A percentile compares a stretch with the other conserved stretches of the same genome.
Evolutionary conservation across 805 yeast genomes (phyloP).

Genomic region (Ogataea populi-albae): DNA sequence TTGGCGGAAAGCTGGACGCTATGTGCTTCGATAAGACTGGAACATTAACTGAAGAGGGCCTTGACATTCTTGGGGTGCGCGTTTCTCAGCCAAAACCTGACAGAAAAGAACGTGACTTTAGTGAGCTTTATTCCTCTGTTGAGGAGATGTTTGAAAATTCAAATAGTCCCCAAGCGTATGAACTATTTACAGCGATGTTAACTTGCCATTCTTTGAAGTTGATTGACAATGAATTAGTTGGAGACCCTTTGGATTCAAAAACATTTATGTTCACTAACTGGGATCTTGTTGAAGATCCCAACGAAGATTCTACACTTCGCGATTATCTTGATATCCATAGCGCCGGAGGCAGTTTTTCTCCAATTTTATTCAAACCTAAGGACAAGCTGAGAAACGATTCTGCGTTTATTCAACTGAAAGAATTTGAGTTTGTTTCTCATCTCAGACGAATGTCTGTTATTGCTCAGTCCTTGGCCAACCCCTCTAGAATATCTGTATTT

Average conservation of each 20-base stretch:
- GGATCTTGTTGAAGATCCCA: slow-evolving; percentile 67
- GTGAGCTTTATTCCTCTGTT: slow-evolving; percentile 17
- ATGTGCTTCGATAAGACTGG: slow-evolving; percentile 97
- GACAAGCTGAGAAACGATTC: slow-evolving; percentile 26
- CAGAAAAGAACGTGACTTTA: slow-evolving; percentile 29
- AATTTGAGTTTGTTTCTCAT: slow-evolving; percentile 81
- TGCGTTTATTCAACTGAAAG: slow-evolving; percentile 39
- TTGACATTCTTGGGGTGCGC: slow-evolving; percentile 69
- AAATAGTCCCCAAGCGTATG: slow-evolving; percentile 25
- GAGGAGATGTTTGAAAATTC: slow-evolving; percentile 16
- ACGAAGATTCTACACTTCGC: slow-evolving; percentile 28
- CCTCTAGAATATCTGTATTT: slow-evolving; percentile 40
- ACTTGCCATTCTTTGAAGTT: slow-evolving; percentile 85
- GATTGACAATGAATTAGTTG: slow-evolving; percentile 77
- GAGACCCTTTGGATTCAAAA: slow-evolving; percentile 90
- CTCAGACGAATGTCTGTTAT: slow-evolving; percentile 90
- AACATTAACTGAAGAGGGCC: slow-evolving; percentile 93
- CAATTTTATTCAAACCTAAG: slow-evolving; percentile 49
- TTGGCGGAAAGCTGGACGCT: slow-evolving; percentile 92
- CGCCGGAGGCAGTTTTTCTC: slow-evolving; percentile 40
- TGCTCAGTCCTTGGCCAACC: slow-evolving; percentile 44
- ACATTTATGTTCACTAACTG: slow-evolving; percentile 91
- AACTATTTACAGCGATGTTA: slow-evolving; percentile 47
- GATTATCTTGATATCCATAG: slow-evolving; percentile 26
- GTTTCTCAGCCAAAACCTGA: slow-evolving; percentile 34